Evolutionary conservation across 2,329 filamentous ascomycete genomes (phyloP).

Genomic region (Beauveria medogensis): DNA sequence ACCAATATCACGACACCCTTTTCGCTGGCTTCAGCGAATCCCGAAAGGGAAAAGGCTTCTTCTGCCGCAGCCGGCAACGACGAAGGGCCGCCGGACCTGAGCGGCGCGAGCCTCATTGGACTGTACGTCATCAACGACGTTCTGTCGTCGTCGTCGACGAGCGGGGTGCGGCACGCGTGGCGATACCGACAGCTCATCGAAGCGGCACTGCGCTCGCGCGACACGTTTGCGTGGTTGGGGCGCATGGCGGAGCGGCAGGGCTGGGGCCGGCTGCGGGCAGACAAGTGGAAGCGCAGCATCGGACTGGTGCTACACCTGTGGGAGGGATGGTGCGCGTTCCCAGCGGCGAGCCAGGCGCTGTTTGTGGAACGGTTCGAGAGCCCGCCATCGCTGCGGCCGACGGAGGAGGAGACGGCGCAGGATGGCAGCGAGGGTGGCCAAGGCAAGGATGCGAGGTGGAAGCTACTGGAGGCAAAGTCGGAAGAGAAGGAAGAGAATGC

Average conservation of each 20-base stretch:
- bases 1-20: slow-evolving; percentile 74
- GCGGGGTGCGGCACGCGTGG: slow-evolving; percentile 76
- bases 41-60: slow-evolving; percentile 35
- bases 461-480: slow-evolving; percentile 36
- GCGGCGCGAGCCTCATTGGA: slow-evolving; percentile 67
- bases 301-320: slow-evolving; percentile 61
- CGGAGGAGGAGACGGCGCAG: slow-evolving; percentile 23
- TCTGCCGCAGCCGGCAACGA: slow-evolving; percentile 36
- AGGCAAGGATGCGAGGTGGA: slow-evolving; percentile 39
- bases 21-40: slow-evolving; percentile 62
- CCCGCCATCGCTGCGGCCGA: slow-evolving; percentile 39
- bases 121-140: slow-evolving; percentile 75
- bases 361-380: slow-evolving; percentile 65
- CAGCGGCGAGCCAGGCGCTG: slow-evolving; percentile 61
- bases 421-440: slow-evolving; percentile 15
- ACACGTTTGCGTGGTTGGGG: slow-evolving; percentile 69
- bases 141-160: slow-evolving; percentile 66
- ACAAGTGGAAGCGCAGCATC: slow-evolving; percentile 78
- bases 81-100: slow-evolving; percentile 49
- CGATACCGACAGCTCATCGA: slow-evolving; percentile 79
- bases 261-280: slow-evolving; percentile 75
- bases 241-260: slow-evolving; percentile 60
- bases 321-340: slow-evolving; percentile 66
- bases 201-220: slow-evolving; percentile 55
- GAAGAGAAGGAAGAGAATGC: slow-evolving; percentile 30